Conservation (phyloP, 2,329 filamentous ascomycete genomes). For the Metarhizium anisopliae region DNA sequence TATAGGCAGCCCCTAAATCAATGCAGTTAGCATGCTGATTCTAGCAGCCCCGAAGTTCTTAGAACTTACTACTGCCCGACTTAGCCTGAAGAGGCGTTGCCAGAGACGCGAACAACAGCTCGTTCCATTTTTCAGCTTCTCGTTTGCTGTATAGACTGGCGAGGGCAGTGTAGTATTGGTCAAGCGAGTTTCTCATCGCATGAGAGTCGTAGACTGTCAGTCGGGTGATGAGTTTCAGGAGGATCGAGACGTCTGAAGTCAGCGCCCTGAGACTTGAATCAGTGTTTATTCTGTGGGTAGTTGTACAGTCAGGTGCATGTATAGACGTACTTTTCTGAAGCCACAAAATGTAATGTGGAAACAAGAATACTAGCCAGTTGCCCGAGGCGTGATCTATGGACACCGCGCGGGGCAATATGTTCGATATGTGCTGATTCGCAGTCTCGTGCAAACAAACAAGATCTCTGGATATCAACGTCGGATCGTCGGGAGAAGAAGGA, state of each 20-base stretch:
- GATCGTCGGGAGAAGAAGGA: conserved; percentile 37
- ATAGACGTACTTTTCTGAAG: conserved; percentile 16
- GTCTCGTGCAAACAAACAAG: conserved; percentile 37
- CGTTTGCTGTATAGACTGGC: conserved; percentile 23
- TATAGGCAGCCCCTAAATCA: conserved; percentile 18
- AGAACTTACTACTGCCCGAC: conserved; percentile 12
- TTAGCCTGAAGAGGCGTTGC: conserved; percentile 17
- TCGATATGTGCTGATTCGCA: conserved; percentile 26
- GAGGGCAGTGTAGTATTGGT: conserved; percentile 32
- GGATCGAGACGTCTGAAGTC: conserved; percentile 10
- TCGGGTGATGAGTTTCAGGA: conserved; percentile 28
- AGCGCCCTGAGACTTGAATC: neutral
- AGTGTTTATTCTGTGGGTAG: neutral
- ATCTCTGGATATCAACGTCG: conserved; percentile 38
- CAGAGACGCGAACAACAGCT: conserved; percentile 19
- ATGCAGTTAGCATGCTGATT: neutral
- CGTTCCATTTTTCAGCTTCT: conserved; percentile 10
- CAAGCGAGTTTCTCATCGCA: conserved; percentile 14
- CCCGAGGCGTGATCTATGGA: conserved; percentile 21
- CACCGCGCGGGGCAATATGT: conserved; percentile 22
- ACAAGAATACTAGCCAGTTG: conserved; percentile 29
- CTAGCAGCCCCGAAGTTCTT: neutral
- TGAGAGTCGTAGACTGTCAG: conserved; percentile 15
- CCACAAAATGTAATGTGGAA: conserved; percentile 18
- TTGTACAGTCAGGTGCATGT: neutral